Evolutionary conservation across 345 rosid species (phyloP).

Genomic region (Abelmoschus esculentus): DNA sequence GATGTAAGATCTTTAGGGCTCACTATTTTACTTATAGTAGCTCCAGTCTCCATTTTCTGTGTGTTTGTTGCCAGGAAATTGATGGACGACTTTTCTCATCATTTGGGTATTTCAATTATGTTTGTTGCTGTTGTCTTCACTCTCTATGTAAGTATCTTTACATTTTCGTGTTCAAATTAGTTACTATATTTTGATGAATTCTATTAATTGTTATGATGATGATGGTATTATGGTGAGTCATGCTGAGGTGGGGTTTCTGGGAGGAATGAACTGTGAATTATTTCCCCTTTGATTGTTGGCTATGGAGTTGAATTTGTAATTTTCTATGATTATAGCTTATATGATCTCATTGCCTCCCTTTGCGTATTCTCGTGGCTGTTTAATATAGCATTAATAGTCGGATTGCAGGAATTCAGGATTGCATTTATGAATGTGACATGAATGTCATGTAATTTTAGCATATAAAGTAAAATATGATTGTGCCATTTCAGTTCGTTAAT

Average conservation of each 20-base stretch:
- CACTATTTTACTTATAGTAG: slow-evolving; percentile 75
- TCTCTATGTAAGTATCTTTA: slow-evolving; percentile 44
- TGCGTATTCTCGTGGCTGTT: too few species aligned
- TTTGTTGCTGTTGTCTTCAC: slow-evolving; percentile 55
- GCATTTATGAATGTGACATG: too few species aligned
- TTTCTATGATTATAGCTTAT: too few species aligned
- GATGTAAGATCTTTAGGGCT: slow-evolving; percentile 85
- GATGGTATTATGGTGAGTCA: background rate
- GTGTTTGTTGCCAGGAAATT: slow-evolving; percentile 79
- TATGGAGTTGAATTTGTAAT: too few species aligned
- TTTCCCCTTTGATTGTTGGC: too few species aligned
- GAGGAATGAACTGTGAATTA: too few species aligned
- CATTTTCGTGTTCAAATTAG: background rate
- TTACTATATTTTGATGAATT: background rate
- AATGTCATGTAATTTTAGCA: too few species aligned
- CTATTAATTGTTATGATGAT: background rate
- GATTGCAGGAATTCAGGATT: too few species aligned
- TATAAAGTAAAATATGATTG: too few species aligned
- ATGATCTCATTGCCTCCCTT: too few species aligned
- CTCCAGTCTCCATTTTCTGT: slow-evolving; percentile 71
- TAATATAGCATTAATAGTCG: too few species aligned
- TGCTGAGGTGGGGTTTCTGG: background rate
- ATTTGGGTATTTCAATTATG: slow-evolving; percentile 67
- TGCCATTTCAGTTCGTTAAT: too few species aligned
- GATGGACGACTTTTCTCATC: slow-evolving; percentile 61